Evolutionary conservation across 176 grass and related monocot species (phyloP).

Genomic region (Echinochloa phyllopogon): DNA sequence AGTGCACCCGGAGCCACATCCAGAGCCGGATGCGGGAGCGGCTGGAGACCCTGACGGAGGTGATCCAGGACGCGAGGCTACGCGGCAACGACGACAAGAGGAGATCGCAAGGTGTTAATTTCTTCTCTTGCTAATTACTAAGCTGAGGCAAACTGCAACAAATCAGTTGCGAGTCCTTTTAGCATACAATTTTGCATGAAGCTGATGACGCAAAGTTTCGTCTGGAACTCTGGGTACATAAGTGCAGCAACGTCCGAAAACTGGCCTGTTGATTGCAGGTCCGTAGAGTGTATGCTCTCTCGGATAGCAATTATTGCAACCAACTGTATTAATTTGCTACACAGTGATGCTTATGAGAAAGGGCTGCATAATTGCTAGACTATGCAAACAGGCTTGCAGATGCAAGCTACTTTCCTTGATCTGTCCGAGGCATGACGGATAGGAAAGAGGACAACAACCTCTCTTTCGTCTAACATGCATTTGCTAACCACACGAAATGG

Average conservation of each 20-base stretch:
- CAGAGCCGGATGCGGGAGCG: slow-evolving; percentile 79
- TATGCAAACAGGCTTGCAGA: background rate
- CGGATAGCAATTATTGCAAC: background rate
- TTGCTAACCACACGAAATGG: background rate
- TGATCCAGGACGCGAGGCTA: slow-evolving; percentile 61
- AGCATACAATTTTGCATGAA: background rate
- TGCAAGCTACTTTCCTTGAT: slow-evolving; percentile 5
- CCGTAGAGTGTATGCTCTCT: background rate
- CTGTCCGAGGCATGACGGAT: background rate
- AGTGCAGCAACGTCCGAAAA: too few species aligned
- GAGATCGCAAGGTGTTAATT: slow-evolving; percentile 43
- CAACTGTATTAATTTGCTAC: background rate
- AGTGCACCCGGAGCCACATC: slow-evolving; percentile 79
- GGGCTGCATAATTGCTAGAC: background rate
- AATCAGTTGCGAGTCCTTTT: background rate
- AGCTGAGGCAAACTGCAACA: background rate
- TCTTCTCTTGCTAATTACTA: too few species aligned
- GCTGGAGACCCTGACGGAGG: slow-evolving; percentile 61
- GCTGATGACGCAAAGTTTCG: background rate
- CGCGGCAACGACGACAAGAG: slow-evolving; percentile 35
- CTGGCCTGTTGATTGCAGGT: too few species aligned
- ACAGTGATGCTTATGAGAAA: background rate
- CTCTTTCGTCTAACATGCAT: background rate
- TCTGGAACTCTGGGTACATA: too few species aligned
- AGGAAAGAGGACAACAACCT: background rate